Evolutionary conservation across 2,329 filamentous ascomycete genomes (phyloP).

Genomic region (Didymella arachidicola): DNA sequence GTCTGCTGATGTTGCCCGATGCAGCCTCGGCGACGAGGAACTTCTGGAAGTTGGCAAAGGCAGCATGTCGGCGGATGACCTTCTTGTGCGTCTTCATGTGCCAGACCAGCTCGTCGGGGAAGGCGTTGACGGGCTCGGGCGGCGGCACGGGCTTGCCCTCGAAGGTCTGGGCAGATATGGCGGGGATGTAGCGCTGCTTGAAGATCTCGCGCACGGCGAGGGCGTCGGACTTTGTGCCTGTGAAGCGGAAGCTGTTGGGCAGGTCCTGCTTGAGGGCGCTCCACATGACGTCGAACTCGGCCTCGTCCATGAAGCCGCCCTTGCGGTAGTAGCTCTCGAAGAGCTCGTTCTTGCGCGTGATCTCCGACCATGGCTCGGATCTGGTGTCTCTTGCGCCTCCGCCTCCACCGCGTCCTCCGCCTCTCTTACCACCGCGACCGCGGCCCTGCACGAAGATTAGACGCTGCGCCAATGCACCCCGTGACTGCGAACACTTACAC

Average conservation of each 20-base stretch:
- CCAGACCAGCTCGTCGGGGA: constrained; percentile 94
- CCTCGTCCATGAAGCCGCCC: constrained; percentile 75
- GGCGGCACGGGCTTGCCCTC: constrained; percentile 84
- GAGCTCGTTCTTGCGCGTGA: constrained; percentile 81
- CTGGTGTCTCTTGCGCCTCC: constrained; percentile 42
- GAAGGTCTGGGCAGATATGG: constrained; percentile 83
- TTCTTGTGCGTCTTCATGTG: constrained; percentile 98
- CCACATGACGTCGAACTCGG: constrained; percentile 86
- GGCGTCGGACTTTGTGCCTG: constrained; percentile 95
- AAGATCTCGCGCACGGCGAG: constrained; percentile 88
- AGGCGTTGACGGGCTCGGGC: constrained; percentile 85
- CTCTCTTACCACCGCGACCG: constrained; percentile 43
- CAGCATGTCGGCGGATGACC: constrained; percentile 89
- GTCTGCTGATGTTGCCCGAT: constrained; percentile 95
- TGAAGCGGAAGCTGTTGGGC: constrained; percentile 97
- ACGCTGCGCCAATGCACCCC: constrained; percentile 6
- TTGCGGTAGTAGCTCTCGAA: constrained; percentile 83
- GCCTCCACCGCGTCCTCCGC: constrained; percentile 35
- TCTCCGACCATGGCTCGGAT: constrained; percentile 57
- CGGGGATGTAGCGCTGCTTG: constrained; percentile 86
- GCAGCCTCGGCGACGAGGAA: constrained; percentile 97
- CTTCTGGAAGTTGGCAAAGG: constrained; percentile 95
- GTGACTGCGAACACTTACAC: constrained; percentile 31
- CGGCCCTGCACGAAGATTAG: constrained; percentile 37
- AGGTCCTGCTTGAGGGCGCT: constrained; percentile 80